A percentile compares a stretch with the other conserved stretches of the same genome.
Evolutionary conservation across 805 yeast species (phyloP).

Genomic region (Danielia reshetovae): DNA sequence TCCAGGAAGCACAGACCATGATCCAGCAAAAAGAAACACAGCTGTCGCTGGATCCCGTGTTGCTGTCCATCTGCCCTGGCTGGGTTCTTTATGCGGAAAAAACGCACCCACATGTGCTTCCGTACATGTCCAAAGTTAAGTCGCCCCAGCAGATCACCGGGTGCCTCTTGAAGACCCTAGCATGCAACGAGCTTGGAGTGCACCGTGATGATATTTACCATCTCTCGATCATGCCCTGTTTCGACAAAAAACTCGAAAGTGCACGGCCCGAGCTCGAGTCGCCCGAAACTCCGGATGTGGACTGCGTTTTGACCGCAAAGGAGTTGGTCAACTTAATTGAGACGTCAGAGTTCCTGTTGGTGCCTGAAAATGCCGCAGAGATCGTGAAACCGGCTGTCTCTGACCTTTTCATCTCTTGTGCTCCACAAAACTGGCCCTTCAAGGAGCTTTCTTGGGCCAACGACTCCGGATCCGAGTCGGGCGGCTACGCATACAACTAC

Average conservation of each 20-base stretch:
- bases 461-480: constrained; percentile 78
- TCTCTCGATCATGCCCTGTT: constrained; percentile 91
- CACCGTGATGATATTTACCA: constrained; percentile 57
- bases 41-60: constrained; percentile 40
- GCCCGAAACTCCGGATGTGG: constrained; percentile 56
- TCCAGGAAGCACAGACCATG: constrained; percentile 36
- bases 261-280: constrained; percentile 63
- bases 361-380: constrained; percentile 14
- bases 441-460: constrained; percentile 62
- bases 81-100: constrained; percentile 95
- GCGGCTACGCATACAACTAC: constrained; percentile 82
- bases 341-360: constrained; percentile 41
- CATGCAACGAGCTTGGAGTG: constrained; percentile 27
- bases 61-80: constrained; percentile 88
- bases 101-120: constrained; percentile 82
- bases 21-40: constrained; percentile 39
- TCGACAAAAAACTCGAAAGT: constrained; percentile 93
- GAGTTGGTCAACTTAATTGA: constrained; percentile 74
- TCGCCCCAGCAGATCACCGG: constrained; percentile 97
- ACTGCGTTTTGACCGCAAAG: constrained; percentile 89
- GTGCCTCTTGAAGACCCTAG: constrained; percentile 55
- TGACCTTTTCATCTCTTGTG: constrained; percentile 22
- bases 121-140: constrained; percentile 66
- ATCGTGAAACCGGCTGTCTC: constrained; percentile 1
- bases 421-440: constrained; percentile 64